Conservation (phyloP, 768 basidiomycete species). For the Crepidotus variabilis region DNA sequence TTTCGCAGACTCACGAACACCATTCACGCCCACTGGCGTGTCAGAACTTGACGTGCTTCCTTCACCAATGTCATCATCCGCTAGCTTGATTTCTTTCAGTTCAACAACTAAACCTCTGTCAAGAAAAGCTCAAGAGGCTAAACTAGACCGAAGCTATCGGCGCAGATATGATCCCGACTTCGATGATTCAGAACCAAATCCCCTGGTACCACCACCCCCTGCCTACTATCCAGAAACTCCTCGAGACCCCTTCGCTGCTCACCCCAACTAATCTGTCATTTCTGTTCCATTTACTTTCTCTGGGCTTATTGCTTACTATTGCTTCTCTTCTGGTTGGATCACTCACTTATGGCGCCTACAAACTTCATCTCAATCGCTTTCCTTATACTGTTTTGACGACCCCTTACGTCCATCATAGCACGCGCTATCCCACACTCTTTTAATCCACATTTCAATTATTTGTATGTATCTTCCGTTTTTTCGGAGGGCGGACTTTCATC, state of each 20-base stretch:
- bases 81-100: constrained; percentile 15
- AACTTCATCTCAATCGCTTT: neutral
- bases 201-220: constrained; percentile 22
- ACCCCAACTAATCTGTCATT: neutral
- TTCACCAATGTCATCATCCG: constrained; percentile 18
- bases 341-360: neutral
- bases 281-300: neutral
- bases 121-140: constrained; percentile 20
- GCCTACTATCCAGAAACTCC: constrained; percentile 21
- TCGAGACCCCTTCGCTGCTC: constrained; percentile 13
- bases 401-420: neutral
- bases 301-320: neutral
- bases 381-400: neutral
- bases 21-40: constrained; percentile 36
- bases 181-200: constrained; percentile 13
- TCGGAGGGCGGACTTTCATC: neutral
- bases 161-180: constrained; percentile 15
- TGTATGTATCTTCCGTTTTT: neutral
- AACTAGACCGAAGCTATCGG: constrained; percentile 8
- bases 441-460: neutral
- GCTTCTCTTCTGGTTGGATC: neutral
- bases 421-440: neutral
- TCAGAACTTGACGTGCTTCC: constrained; percentile 32
- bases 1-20: constrained; percentile 39
- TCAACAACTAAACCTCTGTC: constrained; percentile 10